Conservation (phyloP, 352 stramenopile genomes). For the Aphanomyces euteiches region DNA sequence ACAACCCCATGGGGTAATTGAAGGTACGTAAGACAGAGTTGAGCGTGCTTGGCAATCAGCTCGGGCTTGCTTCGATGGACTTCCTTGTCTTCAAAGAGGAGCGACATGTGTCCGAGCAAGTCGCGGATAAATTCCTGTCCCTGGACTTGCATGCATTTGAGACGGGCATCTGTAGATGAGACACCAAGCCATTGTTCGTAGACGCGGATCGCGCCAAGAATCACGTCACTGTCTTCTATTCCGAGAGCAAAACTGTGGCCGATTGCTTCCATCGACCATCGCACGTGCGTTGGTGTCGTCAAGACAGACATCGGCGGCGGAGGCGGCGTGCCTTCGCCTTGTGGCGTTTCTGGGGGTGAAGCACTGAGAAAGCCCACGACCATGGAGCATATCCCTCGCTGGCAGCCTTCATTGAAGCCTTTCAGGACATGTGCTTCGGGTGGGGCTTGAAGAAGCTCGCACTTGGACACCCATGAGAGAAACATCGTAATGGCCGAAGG, state of each 20-base stretch:
- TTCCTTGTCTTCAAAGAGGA: slow-evolving; percentile 81
- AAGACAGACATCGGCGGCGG: slow-evolving; percentile 37
- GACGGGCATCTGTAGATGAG: slow-evolving; percentile 26
- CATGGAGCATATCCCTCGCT: slow-evolving; percentile 80
- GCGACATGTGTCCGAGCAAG: slow-evolving; percentile 81
- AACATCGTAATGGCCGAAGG: slow-evolving; percentile 48
- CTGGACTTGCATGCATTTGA: slow-evolving; percentile 70
- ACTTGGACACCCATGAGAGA: slow-evolving; percentile 84
- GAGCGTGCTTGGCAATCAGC: slow-evolving; percentile 64
- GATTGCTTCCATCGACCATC: slow-evolving; percentile 83
- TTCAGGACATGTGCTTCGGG: slow-evolving; percentile 79
- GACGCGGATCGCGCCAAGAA: slow-evolving; percentile 66
- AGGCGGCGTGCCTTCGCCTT: slow-evolving; percentile 11
- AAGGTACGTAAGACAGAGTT: slow-evolving; percentile 59
- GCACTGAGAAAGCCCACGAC: slow-evolving; percentile 58
- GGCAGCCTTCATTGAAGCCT: slow-evolving; percentile 85
- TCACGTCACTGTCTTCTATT: slow-evolving; percentile 82
- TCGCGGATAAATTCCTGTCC: slow-evolving; percentile 85
- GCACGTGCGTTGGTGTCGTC: slow-evolving; percentile 69
- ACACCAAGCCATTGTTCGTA: slow-evolving; percentile 82
- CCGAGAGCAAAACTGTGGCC: slow-evolving; percentile 78
- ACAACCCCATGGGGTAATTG: slow-evolving; percentile 9
- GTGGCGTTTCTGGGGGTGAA: slow-evolving; percentile 39
- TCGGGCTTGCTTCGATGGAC: slow-evolving; percentile 54
- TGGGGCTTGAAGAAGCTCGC: slow-evolving; percentile 67